Base-by-base conservation (phyloP, 1,139 yeast genomes). In the Zygoascus meyerae region DNA sequence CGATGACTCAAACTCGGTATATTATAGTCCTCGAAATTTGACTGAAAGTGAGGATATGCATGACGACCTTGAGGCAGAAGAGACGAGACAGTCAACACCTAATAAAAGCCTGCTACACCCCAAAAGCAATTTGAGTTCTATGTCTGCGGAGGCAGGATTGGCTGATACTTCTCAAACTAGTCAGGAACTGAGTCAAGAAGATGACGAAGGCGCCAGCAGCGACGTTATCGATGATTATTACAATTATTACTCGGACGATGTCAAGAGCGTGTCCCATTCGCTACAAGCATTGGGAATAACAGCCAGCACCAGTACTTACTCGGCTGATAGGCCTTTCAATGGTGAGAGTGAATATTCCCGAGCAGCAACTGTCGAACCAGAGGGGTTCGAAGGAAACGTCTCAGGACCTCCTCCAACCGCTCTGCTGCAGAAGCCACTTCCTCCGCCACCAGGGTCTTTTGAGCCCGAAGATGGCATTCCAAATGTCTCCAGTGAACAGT, bases 141-240 rank as follows among this genome's bases (percentile, higher is more conserved):
- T 37, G 10, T 21, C 31, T 17, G 5, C 14, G 9, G 14, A 12
- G 5, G 5, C n/a, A 31, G 9, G 33, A 31, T n/a, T 31, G 33
- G 29, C 29, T 11, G 39, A 21, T 21, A 21, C 29, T 15, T 18
- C 29, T 16, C 39, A 35, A 14, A 34, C 37, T 7, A 34, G 37
- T 18, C 37, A 14, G 8, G 39, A 35, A 3, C 30, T 35, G 2
- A 35, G 39, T n/a, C 39, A 18, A 29, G 39, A 18, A 35, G 39
- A 35, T 35, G 39, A 35, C 18, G 39, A 35, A 35, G 39, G 39
- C 6, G 39, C 39, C 8, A 35, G 39, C 18, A 17, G 35, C 2
- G 42, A 40, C 9, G 42, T 40, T 4, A 40, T 40, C 17, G 42
- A 40, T 16, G 30, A 40, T 40, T 40, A 40, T 35, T 40, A 40